Percentiles rank a stretch among this genome's conserved stretches.
These are phyloP conservation scores for Lactifluus volemus DNA, from an alignment of 768 basidiomycete species.

Conservation along the genomic window DNA sequence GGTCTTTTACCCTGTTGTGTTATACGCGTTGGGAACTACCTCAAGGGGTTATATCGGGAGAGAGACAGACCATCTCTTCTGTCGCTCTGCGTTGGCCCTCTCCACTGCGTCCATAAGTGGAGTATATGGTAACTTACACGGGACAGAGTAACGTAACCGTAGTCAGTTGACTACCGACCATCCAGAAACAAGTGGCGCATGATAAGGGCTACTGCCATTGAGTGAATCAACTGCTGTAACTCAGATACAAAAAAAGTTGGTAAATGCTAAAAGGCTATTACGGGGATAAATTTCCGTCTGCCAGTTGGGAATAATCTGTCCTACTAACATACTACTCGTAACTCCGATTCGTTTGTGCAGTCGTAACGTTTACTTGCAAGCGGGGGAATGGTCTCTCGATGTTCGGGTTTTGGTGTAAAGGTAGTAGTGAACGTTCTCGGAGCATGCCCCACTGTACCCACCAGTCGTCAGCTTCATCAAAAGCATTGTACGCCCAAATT, in stretches of 20 bases:
- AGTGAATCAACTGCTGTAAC: too few relatives aligned
- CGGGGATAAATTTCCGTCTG: not conserved
- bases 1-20: slow-evolving; percentile 58
- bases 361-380: slow-evolving; percentile 6
- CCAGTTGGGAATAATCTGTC: not conserved
- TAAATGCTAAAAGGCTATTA: too few relatives aligned
- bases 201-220: too few relatives aligned
- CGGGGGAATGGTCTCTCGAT: not conserved
- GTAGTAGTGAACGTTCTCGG: slow-evolving; percentile 14
- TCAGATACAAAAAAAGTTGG: too few relatives aligned
- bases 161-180: too few relatives aligned
- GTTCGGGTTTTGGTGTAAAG: not conserved
- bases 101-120: slow-evolving; percentile 71
- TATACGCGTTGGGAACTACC: slow-evolving; percentile 7
- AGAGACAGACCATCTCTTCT: slow-evolving; percentile 51
- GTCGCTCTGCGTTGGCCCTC: slow-evolving; percentile 62
- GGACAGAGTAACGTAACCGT: not conserved
- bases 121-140: not conserved
- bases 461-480: slow-evolving; percentile 20
- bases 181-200: too few relatives aligned
- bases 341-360: not conserved
- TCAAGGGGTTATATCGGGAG: not conserved
- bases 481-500: slow-evolving; percentile 17
- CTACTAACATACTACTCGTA: not conserved
- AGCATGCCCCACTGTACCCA: slow-evolving; percentile 20